Evolutionary conservation across 2,329 filamentous ascomycete species (phyloP), one percentile per base, ranked within the genome.

Genomic region (Botrytis squamosa): DNA sequence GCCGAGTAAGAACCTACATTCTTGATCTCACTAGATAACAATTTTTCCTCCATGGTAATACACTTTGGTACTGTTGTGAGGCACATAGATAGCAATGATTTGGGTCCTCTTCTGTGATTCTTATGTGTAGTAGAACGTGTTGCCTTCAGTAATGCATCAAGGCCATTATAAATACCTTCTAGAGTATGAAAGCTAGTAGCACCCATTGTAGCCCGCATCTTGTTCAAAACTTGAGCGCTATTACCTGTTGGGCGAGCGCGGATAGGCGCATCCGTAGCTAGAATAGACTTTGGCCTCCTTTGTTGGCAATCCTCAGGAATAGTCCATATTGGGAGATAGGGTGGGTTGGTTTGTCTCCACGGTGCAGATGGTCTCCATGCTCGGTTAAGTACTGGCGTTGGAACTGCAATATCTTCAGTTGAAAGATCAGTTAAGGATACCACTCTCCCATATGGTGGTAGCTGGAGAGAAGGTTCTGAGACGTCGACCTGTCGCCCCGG

Each of bases 51-150:
- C 46, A 83, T 82, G 1, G 81, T 78, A 46, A 88, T 84, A 75
- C 85, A 87, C 25, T 81, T 81, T 1, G 86, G 86, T 22, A 88
- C 81, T 74, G 83, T 84, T 70, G 84, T 82, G 9, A 88, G 81
- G 73, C 85, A 86, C 83, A 86, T 85, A 33, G 84, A 83, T 29
- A 88, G 74, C 16, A 88, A 81, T 7, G 86, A 86, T 40, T 81
- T 83, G 7, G 81, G 73, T 33, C 79, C 82, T 75, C 75, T 78
- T 68, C 57, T 44, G 14, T 75, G 73, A n/a, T 67, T 42, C 66
- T 75, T 74, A 20, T 75, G 52, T n/a, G 68, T 22, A 16, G 71
- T 71, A 29, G 70, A 29, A 46, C 63, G 79, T 29, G 85, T 87
- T 6, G 84, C 83, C 57, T 81, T 82, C 5, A 87, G 79, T 38